Evolutionary conservation across 176 grass and related monocot genomes (phyloP).

Genomic region (Zea luxurians): DNA sequence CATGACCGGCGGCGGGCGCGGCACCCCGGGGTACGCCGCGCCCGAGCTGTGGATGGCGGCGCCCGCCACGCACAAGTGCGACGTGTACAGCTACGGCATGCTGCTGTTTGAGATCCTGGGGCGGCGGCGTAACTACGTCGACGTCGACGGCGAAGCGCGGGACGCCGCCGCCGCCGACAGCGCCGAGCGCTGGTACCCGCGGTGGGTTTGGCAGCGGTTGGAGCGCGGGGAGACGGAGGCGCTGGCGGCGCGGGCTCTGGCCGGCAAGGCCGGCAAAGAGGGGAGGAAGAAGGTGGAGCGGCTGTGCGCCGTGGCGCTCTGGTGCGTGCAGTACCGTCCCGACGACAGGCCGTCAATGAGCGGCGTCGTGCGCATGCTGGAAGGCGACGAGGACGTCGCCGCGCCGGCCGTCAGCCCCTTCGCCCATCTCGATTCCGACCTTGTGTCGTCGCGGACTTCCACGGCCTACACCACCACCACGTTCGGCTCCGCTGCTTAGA

Average conservation of each 20-base stretch:
- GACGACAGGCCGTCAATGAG: slow-evolving; percentile 42
- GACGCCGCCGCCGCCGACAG: neutral
- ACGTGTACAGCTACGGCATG: slow-evolving; percentile 51
- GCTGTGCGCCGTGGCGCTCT: slow-evolving; percentile 47
- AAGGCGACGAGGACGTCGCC: slow-evolving; percentile 31
- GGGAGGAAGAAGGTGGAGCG: slow-evolving; percentile 29
- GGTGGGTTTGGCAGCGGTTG: slow-evolving; percentile 34
- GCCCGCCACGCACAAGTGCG: slow-evolving; percentile 38
- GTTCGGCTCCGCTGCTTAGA: neutral
- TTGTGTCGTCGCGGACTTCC: too few relatives aligned
- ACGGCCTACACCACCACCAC: neutral
- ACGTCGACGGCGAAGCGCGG: too few relatives aligned
- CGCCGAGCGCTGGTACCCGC: slow-evolving; percentile 43
- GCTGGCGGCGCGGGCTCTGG: neutral
- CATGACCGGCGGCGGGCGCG: slow-evolving; percentile 13
- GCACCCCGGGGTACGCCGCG: slow-evolving; percentile 40
- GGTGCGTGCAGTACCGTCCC: slow-evolving; percentile 43
- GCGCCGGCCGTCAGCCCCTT: slow-evolving; percentile 33
- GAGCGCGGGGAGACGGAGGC: neutral
- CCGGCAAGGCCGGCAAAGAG: neutral
- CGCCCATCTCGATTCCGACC: slow-evolving; percentile 13
- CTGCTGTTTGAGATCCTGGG: slow-evolving; percentile 49
- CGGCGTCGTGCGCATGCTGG: slow-evolving; percentile 47
- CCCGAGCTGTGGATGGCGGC: slow-evolving; percentile 41
- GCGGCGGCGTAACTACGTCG: slow-evolving; percentile 23